phyloP scores from a whole-genome alignment of 2,329 filamentous ascomycete species.

The Aspergillus awamori region DNA sequence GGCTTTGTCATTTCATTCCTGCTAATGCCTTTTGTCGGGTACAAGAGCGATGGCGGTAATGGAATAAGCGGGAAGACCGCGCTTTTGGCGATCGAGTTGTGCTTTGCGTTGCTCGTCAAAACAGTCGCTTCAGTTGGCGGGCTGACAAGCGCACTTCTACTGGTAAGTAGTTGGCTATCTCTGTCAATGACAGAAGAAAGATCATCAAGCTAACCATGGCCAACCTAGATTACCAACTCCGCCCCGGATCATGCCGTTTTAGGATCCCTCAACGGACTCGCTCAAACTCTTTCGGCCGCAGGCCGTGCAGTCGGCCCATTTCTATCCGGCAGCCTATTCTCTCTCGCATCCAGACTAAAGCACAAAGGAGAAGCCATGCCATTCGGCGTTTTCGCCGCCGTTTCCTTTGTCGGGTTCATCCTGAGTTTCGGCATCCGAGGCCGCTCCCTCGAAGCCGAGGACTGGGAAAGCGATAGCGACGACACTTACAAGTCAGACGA shows the following conservation, averaged over 20 bases:
- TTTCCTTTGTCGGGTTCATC: conserved; percentile 78
- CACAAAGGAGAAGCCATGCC: conserved; percentile 83
- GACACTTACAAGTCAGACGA: conserved; percentile 51
- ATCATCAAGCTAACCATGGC: neutral
- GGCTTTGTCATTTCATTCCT: conserved; percentile 82
- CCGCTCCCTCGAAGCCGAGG: conserved; percentile 60
- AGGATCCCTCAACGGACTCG: conserved; percentile 88
- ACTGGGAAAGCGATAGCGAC: conserved; percentile 50
- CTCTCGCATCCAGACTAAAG: conserved; percentile 69
- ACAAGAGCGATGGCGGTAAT: conserved; percentile 65
- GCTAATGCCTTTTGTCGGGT: conserved; percentile 87
- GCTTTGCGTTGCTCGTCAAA: conserved; percentile 78
- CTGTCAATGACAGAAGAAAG: neutral
- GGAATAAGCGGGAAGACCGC: conserved; percentile 61
- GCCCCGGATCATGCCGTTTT: conserved; percentile 82
- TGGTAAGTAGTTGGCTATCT: conserved; percentile 60
- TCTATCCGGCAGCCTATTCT: conserved; percentile 83
- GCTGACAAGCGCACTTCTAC: conserved; percentile 80
- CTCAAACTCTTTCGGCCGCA: conserved; percentile 88
- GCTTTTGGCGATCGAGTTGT: conserved; percentile 82
- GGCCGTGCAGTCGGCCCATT: conserved; percentile 88
- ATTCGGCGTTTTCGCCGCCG: conserved; percentile 84
- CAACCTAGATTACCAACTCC: conserved; percentile 80
- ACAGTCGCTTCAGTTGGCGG: conserved; percentile 89
- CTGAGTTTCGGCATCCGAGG: conserved; percentile 78